Conservation (phyloP, 1,284 basidiomycete genomes). For the Heimioporus punctisporus region DNA sequence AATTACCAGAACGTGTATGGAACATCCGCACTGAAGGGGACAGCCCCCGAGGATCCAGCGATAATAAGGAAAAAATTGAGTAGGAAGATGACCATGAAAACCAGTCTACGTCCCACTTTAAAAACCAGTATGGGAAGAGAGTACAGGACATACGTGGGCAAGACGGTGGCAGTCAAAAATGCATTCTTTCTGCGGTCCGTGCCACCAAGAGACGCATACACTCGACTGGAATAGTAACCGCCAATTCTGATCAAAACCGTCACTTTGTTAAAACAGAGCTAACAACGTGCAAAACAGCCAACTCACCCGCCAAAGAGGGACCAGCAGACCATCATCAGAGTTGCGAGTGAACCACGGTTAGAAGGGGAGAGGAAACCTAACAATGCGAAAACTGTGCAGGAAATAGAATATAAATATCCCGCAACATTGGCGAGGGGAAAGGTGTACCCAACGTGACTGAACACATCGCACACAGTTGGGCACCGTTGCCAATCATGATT, state of each 20-base stretch:
- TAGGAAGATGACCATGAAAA: conserved; percentile 84
- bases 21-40: conserved; percentile 80
- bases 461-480: conserved; percentile 91
- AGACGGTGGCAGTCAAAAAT: conserved; percentile 85
- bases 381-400: conserved; percentile 84
- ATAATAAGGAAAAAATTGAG: conserved; percentile 88
- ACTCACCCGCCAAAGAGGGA: conserved; percentile 86
- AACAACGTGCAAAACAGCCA: background rate
- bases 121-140: background rate
- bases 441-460: conserved; percentile 78
- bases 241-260: conserved; percentile 57
- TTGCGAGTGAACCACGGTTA: conserved; percentile 93
- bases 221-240: conserved; percentile 88
- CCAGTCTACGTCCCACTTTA: conserved; percentile 47
- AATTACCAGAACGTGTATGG: background rate
- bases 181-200: conserved; percentile 81
- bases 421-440: background rate
- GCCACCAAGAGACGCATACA: conserved; percentile 87
- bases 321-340: conserved; percentile 97
- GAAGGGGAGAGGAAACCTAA: conserved; percentile 97
- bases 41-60: conserved; percentile 91
- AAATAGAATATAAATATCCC: conserved; percentile 8
- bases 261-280: background rate
- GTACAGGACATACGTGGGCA: conserved; percentile 72
- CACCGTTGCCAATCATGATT: conserved; percentile 89